A percentile compares a stretch with the other conserved stretches of the same genome.
Conservation (phyloP, 2,329 filamentous ascomycete genomes). For the Colletotrichum aenigma region DNA sequence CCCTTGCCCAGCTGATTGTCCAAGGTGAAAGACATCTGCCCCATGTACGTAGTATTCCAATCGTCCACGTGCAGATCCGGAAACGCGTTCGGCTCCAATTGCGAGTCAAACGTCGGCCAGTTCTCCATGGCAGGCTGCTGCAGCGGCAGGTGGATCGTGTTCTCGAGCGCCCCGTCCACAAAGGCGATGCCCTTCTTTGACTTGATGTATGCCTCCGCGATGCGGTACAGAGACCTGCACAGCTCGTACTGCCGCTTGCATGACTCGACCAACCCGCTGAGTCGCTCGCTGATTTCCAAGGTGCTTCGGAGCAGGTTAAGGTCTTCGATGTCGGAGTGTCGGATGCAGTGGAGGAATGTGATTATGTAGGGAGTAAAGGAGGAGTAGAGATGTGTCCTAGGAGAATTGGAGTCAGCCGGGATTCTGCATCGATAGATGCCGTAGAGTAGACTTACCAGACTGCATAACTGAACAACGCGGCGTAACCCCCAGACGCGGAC, state of each 20-base stretch:
- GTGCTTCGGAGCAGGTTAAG: neutral
- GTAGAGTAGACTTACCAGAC: conserved; percentile 16
- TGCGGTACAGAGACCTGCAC: neutral
- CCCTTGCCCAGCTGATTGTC: neutral
- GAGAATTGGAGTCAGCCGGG: neutral
- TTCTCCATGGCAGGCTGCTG: neutral
- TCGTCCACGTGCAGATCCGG: neutral
- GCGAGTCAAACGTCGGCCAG: neutral
- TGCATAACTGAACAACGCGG: conserved; percentile 20
- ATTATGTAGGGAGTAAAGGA: conserved; percentile 26
- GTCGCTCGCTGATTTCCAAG: neutral
- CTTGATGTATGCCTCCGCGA: conserved; percentile 8
- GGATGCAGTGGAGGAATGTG: conserved; percentile 23
- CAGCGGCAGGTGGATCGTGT: neutral
- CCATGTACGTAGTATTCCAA: neutral
- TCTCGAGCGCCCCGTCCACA: neutral
- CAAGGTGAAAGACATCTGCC: conserved; percentile 5
- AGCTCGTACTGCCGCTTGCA: conserved; percentile 3
- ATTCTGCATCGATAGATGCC: neutral
- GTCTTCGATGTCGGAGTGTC: conserved; percentile 10
- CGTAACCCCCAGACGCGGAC: conserved; percentile 4
- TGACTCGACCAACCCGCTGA: neutral
- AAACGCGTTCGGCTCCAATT: neutral
- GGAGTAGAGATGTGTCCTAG: conserved; percentile 24
- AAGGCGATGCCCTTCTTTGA: neutral